Evolutionary conservation across 345 rosid genomes (phyloP), one percentile per base, ranked within the genome.

Genomic region (Arabidopsis suecica): DNA sequence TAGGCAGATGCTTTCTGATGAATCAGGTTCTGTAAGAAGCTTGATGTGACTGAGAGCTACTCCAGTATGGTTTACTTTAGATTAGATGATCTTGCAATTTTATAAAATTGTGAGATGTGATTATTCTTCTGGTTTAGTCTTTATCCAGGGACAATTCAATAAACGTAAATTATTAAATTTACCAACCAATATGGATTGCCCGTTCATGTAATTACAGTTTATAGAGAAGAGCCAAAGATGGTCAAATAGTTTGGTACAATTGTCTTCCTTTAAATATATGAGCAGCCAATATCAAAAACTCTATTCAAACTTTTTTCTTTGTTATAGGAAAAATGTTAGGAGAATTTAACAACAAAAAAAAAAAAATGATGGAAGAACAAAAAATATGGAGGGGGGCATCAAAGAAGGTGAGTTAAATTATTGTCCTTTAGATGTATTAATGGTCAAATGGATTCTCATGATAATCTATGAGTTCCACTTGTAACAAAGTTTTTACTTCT

Each of bases 401-500:
- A 65, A 70, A 71, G 72, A 65, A 65, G 54, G 48, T 42, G 76
- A 64, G 72, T 45, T 28, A 59, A 78, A 71, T 78, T 41, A 71
- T 71, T 78, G 81, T 71, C 62, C 81, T 78, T 71, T 65, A 12
- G 55, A 41, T 57, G 66, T 1, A 3, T 62, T 53, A n/a, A 58
- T 41, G 68, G 81, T 78, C 77, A 71, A 63, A 77, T 57, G 67
- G 48, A 77, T 57, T 77, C 72, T 77, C 72, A 59, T 78, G 64
- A 72, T 71, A 78, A 78, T 78, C 81, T 78, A 72, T 41, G 71
- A 71, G 73, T 78, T 78, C 77, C 77, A 78, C 77, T 77, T 77
- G 42, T 56, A 20, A 64, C 67, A 77, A 77, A 65, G 72, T 49
- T 65, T 65, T 71, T 76, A 62, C 74, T 61, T 57, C 76, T 78